Conservation (phyloP, 106 monocot species). For the Vanilla planifolia region DNA sequence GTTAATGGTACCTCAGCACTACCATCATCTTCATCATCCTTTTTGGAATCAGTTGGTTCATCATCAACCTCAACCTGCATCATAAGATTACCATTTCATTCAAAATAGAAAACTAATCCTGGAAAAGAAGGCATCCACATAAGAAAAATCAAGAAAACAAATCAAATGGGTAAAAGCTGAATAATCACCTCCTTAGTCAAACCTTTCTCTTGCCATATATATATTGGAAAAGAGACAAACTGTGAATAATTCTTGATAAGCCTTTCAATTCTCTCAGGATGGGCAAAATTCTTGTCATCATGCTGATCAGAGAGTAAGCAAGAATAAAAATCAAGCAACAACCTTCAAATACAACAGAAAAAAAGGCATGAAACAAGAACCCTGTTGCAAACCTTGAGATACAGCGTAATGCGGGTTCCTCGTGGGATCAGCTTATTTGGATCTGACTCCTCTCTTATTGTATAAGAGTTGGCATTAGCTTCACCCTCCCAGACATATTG, state of each 20-base stretch:
- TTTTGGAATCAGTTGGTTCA: constrained; percentile 60
- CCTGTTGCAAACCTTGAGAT: constrained; percentile 60
- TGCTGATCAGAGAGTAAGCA: constrained; percentile 29
- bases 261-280: constrained; percentile 88
- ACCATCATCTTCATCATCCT: constrained; percentile 53
- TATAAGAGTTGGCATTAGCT: constrained; percentile 77
- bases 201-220: constrained; percentile 97
- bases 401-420: constrained; percentile 87
- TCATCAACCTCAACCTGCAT: constrained; percentile 91
- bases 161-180: not conserved
- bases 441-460: constrained; percentile 79
- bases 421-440: constrained; percentile 69
- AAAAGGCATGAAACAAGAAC: not conserved
- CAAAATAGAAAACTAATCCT: not conserved
- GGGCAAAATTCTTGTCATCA: constrained; percentile 91
- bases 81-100: not conserved
- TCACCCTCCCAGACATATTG: constrained; percentile 97
- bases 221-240: constrained; percentile 96
- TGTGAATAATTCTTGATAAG: constrained; percentile 99
- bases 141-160: not conserved
- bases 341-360: not conserved
- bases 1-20: constrained; percentile 44
- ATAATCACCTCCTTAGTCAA: constrained; percentile 78
- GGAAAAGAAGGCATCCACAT: too few relatives aligned
- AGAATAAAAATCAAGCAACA: not conserved